Percentiles rank a stretch among this genome's conserved stretches.
phyloP scores from a whole-genome alignment of 257 asterid species.

The Lithospermum erythrorhizon region DNA sequence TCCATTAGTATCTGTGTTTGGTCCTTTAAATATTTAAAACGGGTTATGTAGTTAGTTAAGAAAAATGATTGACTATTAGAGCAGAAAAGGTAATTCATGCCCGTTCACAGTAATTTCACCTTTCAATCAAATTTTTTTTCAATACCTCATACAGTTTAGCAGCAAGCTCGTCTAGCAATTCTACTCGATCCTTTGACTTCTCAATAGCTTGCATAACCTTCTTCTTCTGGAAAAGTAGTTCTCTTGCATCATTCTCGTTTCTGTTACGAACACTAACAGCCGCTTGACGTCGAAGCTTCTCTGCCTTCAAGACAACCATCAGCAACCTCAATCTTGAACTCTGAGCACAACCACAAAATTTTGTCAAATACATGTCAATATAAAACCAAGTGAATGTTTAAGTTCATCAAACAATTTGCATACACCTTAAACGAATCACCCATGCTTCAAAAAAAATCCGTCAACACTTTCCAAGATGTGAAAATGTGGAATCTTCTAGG shows the following conservation, averaged over 20 bases:
- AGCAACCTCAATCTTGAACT: conserved; percentile 70
- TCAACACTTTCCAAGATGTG: background rate
- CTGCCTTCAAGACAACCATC: conserved; percentile 82
- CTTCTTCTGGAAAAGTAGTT: conserved; percentile 66
- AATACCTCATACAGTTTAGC: conserved; percentile 66
- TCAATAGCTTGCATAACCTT: conserved; percentile 89
- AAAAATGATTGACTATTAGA: no score
- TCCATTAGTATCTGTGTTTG: no score
- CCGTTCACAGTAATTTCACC: background rate
- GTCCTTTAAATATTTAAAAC: no score
- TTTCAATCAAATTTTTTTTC: conserved; percentile 1
- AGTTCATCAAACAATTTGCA: background rate
- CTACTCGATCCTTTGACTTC: conserved; percentile 68
- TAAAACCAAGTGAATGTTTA: background rate
- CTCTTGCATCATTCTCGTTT: conserved; percentile 76
- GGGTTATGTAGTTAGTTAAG: no score
- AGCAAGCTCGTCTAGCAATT: conserved; percentile 64
- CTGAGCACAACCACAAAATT: conserved; percentile 38
- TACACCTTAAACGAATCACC: background rate
- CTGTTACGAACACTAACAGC: conserved; percentile 59
- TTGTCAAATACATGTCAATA: conserved; percentile 2
- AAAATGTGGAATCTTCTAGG: background rate
- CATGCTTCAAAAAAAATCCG: background rate
- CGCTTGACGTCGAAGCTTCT: conserved; percentile 70
- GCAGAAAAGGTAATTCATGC: background rate